Conservation (phyloP, 495 filamentous ascomycete genomes). For the Jackrogersella minutella region DNA sequence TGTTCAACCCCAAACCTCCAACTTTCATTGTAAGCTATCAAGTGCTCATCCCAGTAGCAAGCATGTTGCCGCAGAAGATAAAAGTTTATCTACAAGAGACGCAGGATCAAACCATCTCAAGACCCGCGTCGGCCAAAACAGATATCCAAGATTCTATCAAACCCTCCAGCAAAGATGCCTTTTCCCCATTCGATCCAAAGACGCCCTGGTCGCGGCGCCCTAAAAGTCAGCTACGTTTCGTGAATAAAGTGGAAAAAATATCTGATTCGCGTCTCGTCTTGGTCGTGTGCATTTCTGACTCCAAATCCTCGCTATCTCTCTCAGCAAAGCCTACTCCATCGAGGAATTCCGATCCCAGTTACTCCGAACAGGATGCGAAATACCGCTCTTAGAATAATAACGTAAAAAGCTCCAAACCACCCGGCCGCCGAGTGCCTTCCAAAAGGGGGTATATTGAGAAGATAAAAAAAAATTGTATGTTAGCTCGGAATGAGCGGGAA, state of each 20-base stretch:
- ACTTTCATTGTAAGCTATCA: constrained; percentile 26
- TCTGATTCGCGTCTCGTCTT: constrained; percentile 40
- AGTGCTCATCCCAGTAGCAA: constrained; percentile 8
- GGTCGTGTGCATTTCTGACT: constrained; percentile 28
- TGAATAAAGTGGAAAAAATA: constrained; percentile 29
- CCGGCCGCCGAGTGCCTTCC: constrained; percentile 13
- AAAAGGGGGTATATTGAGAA: constrained; percentile 40
- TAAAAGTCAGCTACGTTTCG: constrained; percentile 20
- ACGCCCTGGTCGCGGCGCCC: constrained; percentile 25
- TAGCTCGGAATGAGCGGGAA: constrained; percentile 24
- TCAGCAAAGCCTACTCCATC: constrained; percentile 4
- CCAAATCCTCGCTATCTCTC: constrained; percentile 9
- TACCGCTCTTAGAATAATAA: neutral
- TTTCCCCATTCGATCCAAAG: constrained; percentile 26
- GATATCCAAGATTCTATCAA: constrained; percentile 19
- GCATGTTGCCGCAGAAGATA: constrained; percentile 28
- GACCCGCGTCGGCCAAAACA: constrained; percentile 1
- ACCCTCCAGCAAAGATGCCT: neutral
- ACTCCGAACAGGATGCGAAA: neutral
- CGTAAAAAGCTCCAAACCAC: constrained; percentile 29
- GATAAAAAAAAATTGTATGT: constrained; percentile 32
- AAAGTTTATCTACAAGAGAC: constrained; percentile 19
- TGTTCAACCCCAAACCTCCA: constrained; percentile 12
- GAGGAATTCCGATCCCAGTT: constrained; percentile 1
- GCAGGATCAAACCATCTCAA: constrained; percentile 18